Base-by-base conservation (phyloP, 2,329 filamentous ascomycete genomes). In the Microcera coccophila region DNA sequence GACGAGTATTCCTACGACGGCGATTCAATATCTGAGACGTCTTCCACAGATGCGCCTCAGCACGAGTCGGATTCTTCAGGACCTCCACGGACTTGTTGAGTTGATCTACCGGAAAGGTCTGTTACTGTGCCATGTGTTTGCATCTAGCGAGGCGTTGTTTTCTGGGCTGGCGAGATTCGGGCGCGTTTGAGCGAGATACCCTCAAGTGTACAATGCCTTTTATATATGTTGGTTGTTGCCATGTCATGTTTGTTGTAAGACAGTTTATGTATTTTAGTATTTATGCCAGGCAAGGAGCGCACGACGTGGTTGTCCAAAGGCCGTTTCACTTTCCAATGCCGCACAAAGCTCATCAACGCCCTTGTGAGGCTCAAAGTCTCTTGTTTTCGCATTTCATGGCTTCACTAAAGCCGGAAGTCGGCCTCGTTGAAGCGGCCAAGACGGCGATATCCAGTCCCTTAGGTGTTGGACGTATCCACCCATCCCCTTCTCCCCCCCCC, bases 1-100 rank as follows among this genome's bases (percentile, higher is more conserved):
- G 64, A 67, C 24, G 61, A 64, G 34, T 62, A 63, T 34, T 55
- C 55, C n/a, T 58, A 58, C 38, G 60, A 60, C 9, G 60, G 60
- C 17, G 59, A 53, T 7, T 61, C 58, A 1, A 37, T 61, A 8
- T 58, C 55, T 14, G 60, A 59, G 22, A 54, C 57, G 38, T 59
- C 62, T 5, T 65, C 62, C 15, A 42, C 54, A 36, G 56, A 55
- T 24, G 58, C 55, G 16, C 48, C 45, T 17, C 50, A 54, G 38
- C 55, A 55, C 36, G 52, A 53, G 5, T 57, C 48, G 18, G 62
- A 63, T 4, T 56, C 59, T 16, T 53, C 54, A 7, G 51, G 52
- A 11, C 45, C 37, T 11, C 50, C 48, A 14, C 50, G 50, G 19
- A 37, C 41, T 29, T 40, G 49, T 19, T 54, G 40, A 22, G 26